phyloP scores from a whole-genome alignment of 2,329 filamentous ascomycete species.

The Talaromyces sp. region DNA sequence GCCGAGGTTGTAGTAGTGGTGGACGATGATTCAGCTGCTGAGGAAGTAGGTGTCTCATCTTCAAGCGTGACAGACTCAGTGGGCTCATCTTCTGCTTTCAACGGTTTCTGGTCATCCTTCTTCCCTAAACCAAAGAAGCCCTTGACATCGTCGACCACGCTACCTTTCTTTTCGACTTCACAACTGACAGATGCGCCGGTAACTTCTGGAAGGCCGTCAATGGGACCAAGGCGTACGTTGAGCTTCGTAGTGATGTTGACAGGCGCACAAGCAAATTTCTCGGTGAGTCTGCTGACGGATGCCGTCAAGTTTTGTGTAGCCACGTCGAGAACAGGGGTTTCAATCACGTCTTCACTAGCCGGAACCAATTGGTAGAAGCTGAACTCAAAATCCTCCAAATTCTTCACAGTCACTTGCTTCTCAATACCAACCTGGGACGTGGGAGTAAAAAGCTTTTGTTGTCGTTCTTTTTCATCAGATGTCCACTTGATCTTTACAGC shows the following conservation, averaged over 20 bases:
- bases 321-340: constrained; percentile 63
- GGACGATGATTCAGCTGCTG: constrained; percentile 39
- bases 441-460: constrained; percentile 79
- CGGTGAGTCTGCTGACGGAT: constrained; percentile 72
- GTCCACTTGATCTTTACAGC: constrained; percentile 72
- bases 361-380: constrained; percentile 71
- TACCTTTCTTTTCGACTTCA: constrained; percentile 75
- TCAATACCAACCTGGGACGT: constrained; percentile 70
- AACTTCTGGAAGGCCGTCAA: constrained; percentile 77
- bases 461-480: constrained; percentile 65
- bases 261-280: constrained; percentile 71
- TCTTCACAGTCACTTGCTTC: constrained; percentile 81
- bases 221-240: constrained; percentile 64
- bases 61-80: constrained; percentile 49
- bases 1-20: constrained; percentile 47
- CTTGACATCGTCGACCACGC: constrained; percentile 90
- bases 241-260: constrained; percentile 78
- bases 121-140: constrained; percentile 92
- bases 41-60: constrained; percentile 42
- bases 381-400: constrained; percentile 75
- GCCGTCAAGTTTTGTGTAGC: constrained; percentile 81
- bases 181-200: constrained; percentile 75
- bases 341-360: constrained; percentile 41
- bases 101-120: constrained; percentile 70
- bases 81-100: constrained; percentile 60